phyloP scores from a whole-genome alignment of 192 early-diverging fungal species.

The Dissophora ornata region DNA sequence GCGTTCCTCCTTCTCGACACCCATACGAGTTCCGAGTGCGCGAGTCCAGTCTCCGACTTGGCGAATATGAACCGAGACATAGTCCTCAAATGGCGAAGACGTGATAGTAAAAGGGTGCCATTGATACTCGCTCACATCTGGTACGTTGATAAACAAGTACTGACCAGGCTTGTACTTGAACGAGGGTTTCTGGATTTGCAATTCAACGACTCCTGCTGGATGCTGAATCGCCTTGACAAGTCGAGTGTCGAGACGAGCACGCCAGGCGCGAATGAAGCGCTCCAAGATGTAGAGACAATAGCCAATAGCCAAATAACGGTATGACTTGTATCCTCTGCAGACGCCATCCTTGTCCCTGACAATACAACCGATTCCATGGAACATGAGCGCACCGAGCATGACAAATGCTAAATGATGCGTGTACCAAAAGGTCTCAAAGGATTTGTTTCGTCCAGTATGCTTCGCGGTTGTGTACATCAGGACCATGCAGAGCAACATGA shows the following conservation, averaged over 20 bases:
- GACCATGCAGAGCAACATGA: conserved; percentile 70
- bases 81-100: conserved; percentile 57
- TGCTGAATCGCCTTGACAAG: conserved; percentile 81
- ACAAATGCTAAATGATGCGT: conserved; percentile 80
- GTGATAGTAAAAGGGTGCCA: conserved; percentile 83
- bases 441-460: conserved; percentile 62
- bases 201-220: conserved; percentile 76
- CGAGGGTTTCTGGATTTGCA: conserved; percentile 68
- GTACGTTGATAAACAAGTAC: conserved; percentile 79
- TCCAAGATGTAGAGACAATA: conserved; percentile 71
- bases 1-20: conserved; percentile 46
- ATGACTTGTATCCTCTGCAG: conserved; percentile 59
- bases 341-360: conserved; percentile 48
- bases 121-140: conserved; percentile 71
- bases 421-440: conserved; percentile 85
- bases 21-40: conserved; percentile 48
- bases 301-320: conserved; percentile 60
- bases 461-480: conserved; percentile 75
- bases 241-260: conserved; percentile 62
- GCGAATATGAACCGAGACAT: conserved; percentile 57
- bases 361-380: conserved; percentile 72
- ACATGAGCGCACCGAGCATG: conserved; percentile 70
- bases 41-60: conserved; percentile 59
- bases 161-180: conserved; percentile 71
- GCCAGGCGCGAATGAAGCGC: conserved; percentile 66